These are phyloP conservation scores for Dissoconium aciculare DNA, from an alignment of 2,329 filamentous ascomycete genomes.

Conservation along the genomic window DNA sequence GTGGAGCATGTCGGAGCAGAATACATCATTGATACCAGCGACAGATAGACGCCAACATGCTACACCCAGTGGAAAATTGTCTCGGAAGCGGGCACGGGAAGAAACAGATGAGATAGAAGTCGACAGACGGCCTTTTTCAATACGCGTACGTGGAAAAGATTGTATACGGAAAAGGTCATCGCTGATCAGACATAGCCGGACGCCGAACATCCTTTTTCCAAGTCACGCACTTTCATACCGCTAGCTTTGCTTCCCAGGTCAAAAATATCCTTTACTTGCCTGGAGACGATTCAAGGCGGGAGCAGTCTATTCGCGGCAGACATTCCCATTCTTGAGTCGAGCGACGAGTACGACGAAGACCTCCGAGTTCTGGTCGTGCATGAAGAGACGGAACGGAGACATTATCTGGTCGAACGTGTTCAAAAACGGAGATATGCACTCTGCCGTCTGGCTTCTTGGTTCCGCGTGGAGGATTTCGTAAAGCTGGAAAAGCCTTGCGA, in stretches of 20 bases:
- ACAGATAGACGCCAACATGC: neutral
- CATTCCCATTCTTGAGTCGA: constrained; percentile 49
- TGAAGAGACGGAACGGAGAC: constrained; percentile 38
- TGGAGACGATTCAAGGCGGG: constrained; percentile 41
- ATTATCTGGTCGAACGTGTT: constrained; percentile 54
- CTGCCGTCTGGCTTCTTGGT: constrained; percentile 53
- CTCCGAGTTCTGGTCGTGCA: constrained; percentile 47
- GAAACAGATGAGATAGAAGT: constrained; percentile 8
- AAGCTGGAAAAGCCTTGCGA: neutral
- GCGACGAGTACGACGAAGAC: constrained; percentile 30
- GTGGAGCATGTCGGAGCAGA: constrained; percentile 1
- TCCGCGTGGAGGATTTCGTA: constrained; percentile 42
- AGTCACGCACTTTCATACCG: constrained; percentile 17
- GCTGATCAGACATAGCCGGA: constrained; percentile 10
- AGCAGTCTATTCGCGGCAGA: constrained; percentile 46
- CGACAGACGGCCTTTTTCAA: constrained; percentile 16
- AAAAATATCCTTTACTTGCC: constrained; percentile 43
- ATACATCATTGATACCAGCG: neutral
- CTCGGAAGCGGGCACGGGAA: constrained; percentile 10
- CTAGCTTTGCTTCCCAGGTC: constrained; percentile 42
- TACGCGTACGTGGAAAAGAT: constrained; percentile 10
- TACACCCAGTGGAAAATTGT: no score
- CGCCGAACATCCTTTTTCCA: constrained; percentile 13
- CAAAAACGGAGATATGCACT: constrained; percentile 47
- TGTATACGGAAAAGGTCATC: neutral